These are phyloP conservation scores for Salix purpurea DNA, from an alignment of 345 rosid genomes.

Conservation along the genomic window DNA sequence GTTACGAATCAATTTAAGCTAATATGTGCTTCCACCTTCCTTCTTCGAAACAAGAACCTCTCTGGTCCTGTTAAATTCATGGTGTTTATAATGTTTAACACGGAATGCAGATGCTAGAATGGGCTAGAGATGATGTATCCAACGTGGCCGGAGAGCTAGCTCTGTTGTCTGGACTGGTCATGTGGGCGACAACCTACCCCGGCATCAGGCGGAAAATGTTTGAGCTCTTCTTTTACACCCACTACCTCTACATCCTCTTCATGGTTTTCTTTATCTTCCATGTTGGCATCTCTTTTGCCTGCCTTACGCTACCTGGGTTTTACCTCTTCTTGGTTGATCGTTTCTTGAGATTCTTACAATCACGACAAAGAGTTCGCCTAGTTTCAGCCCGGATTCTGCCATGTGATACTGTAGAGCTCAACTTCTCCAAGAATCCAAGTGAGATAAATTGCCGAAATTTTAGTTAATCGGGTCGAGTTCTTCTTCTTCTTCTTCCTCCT, in stretches of 20 bases:
- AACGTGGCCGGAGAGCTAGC: conserved; percentile 71
- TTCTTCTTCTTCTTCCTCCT: too few relatives aligned
- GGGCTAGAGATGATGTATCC: conserved; percentile 41
- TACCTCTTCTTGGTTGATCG: conserved; percentile 79
- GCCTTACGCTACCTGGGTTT: conserved; percentile 66
- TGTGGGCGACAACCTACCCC: conserved; percentile 74
- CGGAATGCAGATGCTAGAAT: conserved; percentile 40
- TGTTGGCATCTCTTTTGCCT: conserved; percentile 50
- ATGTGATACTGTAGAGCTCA: conserved; percentile 56
- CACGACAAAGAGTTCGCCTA: conserved; percentile 40
- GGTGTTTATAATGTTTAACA: neutral
- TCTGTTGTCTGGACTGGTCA: conserved; percentile 43
- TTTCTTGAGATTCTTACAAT: conserved; percentile 68
- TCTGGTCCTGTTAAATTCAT: too few relatives aligned
- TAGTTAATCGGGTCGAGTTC: neutral
- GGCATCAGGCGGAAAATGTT: conserved; percentile 50
- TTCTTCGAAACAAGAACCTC: neutral
- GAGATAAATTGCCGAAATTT: neutral
- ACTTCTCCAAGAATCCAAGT: conserved; percentile 65
- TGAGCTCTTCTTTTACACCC: conserved; percentile 79
- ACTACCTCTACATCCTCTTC: conserved; percentile 63
- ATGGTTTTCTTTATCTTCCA: conserved; percentile 62
- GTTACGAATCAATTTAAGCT: too few relatives aligned
- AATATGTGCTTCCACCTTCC: too few relatives aligned
- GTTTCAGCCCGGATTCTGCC: conserved; percentile 69